Evolutionary conservation across 257 asterid genomes (phyloP).

Genomic region (Paraleonurus japonicus): DNA sequence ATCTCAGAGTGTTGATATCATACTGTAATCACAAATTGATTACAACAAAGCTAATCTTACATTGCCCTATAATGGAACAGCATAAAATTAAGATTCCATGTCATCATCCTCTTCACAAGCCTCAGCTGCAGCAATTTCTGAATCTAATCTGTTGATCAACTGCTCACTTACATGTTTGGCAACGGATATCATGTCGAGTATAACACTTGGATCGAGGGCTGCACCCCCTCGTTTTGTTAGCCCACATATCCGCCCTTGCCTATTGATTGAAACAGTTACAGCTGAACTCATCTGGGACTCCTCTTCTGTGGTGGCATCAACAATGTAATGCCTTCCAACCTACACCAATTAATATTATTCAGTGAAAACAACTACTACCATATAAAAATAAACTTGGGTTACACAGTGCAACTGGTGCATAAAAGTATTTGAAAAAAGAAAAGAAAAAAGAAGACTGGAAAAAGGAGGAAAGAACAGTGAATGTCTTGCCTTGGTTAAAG

Average conservation of each 20-base stretch:
- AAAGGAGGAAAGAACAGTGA: neutral
- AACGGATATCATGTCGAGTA: conserved; percentile 78
- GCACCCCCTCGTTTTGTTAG: conserved; percentile 83
- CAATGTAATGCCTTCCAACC: conserved; percentile 83
- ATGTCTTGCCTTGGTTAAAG: conserved; percentile 70
- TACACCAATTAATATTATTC: conserved; percentile 12
- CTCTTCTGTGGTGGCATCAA: conserved; percentile 88
- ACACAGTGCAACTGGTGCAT: too few species aligned
- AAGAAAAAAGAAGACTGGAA: neutral
- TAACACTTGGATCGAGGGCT: conserved; percentile 68
- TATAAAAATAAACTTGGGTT: too few species aligned
- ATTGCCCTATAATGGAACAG: neutral
- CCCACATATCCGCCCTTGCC: conserved; percentile 75
- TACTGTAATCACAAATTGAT: neutral
- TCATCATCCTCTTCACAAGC: conserved; percentile 61
- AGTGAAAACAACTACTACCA: too few species aligned
- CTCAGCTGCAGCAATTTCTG: conserved; percentile 89
- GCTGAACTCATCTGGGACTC: conserved; percentile 97
- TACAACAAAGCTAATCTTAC: neutral
- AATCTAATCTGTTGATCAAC: conserved; percentile 62
- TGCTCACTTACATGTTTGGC: conserved; percentile 73
- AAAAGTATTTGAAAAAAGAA: too few species aligned
- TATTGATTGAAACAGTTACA: conserved; percentile 65
- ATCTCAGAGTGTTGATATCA: neutral
- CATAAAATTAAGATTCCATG: conserved; percentile 21